phyloP scores from a whole-genome alignment of 2,329 filamentous ascomycete species.

The Corynespora cassiicola region DNA sequence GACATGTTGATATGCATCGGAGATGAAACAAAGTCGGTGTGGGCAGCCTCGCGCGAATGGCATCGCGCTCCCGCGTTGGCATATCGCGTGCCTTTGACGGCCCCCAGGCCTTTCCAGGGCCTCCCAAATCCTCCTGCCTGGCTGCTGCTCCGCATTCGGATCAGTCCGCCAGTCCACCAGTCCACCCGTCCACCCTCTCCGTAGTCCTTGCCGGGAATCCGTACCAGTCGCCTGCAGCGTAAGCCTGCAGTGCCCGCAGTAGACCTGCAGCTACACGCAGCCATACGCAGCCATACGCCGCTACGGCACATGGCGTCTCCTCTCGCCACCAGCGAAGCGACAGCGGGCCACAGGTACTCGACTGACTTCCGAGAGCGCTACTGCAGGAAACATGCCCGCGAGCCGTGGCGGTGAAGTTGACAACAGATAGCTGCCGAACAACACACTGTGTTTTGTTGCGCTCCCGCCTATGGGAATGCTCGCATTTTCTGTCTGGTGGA shows the following conservation, averaged over 20 bases:
- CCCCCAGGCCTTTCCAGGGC: no score
- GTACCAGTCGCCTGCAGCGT: constrained; percentile 12
- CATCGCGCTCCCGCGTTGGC: constrained; percentile 11
- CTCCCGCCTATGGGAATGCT: no score
- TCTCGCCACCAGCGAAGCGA: constrained; percentile 27
- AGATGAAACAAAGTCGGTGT: constrained; percentile 42
- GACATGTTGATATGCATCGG: constrained; percentile 16
- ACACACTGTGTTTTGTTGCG: no score
- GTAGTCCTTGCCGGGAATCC: constrained; percentile 20
- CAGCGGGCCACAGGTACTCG: constrained; percentile 23
- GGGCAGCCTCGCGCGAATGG: constrained; percentile 24
- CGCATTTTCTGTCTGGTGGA: no score
- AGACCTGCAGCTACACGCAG: no score
- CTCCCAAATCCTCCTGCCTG: constrained; percentile 21
- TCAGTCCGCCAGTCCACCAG: constrained; percentile 12
- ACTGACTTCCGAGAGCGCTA: constrained; percentile 24
- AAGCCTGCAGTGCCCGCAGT: no score
- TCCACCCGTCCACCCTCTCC: constrained; percentile 14
- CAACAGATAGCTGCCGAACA: no score
- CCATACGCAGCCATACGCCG: no score
- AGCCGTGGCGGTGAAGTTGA: constrained; percentile 2
- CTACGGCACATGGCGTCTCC: no score
- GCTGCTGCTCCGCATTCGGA: constrained; percentile 32
- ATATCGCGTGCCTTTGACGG: no score
- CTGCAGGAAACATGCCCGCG: constrained; percentile 34